Percentiles rank a stretch among this genome's conserved stretches.
phyloP scores from a whole-genome alignment of 768 basidiomycete species.

The Atractiella rhizophila region DNA sequence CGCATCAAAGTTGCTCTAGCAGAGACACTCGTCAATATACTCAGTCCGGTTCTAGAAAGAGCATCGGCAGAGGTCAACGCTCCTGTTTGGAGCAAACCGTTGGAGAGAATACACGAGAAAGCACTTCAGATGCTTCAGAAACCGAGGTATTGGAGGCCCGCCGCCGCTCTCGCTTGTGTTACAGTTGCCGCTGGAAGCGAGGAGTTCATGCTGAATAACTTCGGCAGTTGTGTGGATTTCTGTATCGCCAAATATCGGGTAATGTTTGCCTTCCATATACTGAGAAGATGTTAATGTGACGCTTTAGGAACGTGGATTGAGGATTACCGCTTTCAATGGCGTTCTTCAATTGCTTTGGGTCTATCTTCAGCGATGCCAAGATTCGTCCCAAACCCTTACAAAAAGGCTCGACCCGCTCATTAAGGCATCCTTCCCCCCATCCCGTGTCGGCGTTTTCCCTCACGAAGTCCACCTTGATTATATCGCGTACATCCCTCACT shows the following conservation, averaged over 20 bases:
- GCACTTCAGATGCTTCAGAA: conserved; percentile 49
- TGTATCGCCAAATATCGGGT: conserved; percentile 41
- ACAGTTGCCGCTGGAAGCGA: conserved; percentile 67
- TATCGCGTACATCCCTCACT: conserved; percentile 54
- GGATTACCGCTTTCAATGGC: conserved; percentile 51
- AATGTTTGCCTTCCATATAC: too few relatives aligned
- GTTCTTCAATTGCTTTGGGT: conserved; percentile 69
- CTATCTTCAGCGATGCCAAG: conserved; percentile 78
- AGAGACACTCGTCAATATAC: conserved; percentile 44
- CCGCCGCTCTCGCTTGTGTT: conserved; percentile 60
- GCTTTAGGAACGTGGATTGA: conserved; percentile 52
- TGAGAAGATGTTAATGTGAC: too few relatives aligned
- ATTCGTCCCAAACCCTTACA: conserved; percentile 54
- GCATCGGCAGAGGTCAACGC: conserved; percentile 91
- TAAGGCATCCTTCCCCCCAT: conserved; percentile 53
- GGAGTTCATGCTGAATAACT: conserved; percentile 57
- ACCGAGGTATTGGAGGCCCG: conserved; percentile 61
- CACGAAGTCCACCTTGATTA: conserved; percentile 52
- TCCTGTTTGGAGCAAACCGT: conserved; percentile 78
- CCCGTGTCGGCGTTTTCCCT: conserved; percentile 35
- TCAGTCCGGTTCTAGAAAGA: conserved; percentile 68
- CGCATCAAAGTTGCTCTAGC: conserved; percentile 63
- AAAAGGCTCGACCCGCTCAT: conserved; percentile 47
- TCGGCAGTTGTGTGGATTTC: conserved; percentile 46
- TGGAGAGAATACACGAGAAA: conserved; percentile 56